phyloP scores from a whole-genome alignment of 2,329 filamentous ascomycete species.

The Fusarium xyrophilum region DNA sequence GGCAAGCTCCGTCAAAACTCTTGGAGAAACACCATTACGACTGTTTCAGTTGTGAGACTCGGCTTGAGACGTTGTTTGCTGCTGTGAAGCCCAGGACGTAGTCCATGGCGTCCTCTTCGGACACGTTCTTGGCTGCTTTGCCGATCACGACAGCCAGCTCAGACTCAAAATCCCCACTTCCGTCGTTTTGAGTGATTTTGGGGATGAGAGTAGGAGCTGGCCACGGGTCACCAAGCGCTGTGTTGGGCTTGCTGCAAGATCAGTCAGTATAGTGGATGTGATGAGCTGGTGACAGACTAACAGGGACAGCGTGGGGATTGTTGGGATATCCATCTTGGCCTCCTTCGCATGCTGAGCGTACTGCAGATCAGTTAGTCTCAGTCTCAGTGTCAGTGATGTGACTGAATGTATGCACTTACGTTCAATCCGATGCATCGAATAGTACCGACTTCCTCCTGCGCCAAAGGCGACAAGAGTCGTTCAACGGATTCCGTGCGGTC shows the following conservation, averaged over 20 bases:
- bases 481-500: not conserved
- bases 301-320: slow-evolving; percentile 7
- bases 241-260: not conserved
- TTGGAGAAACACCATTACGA: slow-evolving; percentile 16
- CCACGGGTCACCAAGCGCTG: not conserved
- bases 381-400: too few species aligned
- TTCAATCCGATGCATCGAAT: slow-evolving; percentile 9
- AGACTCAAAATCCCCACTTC: slow-evolving; percentile 8
- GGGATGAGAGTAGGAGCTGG: not conserved
- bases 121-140: slow-evolving; percentile 7
- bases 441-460: not conserved
- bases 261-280: accelerated
- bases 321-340: slow-evolving; percentile 1
- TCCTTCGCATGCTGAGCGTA: slow-evolving; percentile 10
- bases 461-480: not conserved
- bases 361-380: not conserved
- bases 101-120: not conserved
- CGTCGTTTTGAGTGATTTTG: slow-evolving; percentile 4
- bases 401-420: not conserved
- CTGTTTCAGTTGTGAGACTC: not conserved
- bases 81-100: not conserved
- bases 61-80: slow-evolving; percentile 5
- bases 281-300: not conserved
- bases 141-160: slow-evolving; percentile 1
- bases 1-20: slow-evolving; percentile 6